Base-by-base conservation (phyloP, 139 green algal genomes). In the Desmodesmus armatus region DNA sequence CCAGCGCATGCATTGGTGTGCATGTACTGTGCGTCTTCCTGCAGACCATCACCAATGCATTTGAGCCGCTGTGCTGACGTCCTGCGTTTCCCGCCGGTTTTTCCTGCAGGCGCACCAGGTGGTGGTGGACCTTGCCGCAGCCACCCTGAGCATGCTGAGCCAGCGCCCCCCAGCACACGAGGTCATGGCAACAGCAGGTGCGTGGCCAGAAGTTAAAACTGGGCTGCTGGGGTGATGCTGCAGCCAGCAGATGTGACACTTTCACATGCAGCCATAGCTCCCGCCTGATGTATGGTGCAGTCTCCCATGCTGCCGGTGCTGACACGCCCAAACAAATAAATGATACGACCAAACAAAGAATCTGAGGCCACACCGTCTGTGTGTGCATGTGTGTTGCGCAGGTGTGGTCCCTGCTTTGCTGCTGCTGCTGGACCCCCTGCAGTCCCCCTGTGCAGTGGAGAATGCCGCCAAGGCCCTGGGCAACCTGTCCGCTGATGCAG, bases 391-490 rank as follows among this genome's bases (percentile, higher is more conserved):
- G n/a, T n/a, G n/a, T n/a, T n/a, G n/a, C n/a, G n/a, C n/a, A n/a
- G n/a, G n/a, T n/a, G 60, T 55, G 15, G 55, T 87, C 37, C 82
- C 71, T 65, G 58, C 71, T 3, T 71, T 87, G 53, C 47, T 87
- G 41, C 51, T 43, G 58, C 72, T 82, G 27, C 72, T 82, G 41
- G 41, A 73, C 71, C 82, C 82, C 2, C 9, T 72, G 40, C 58
- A 77, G 27, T 76, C 37, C 82, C 3, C 55, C 3, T 63, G 40
- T 58, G 72, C 72, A 37, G 82, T 67, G 2, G 82, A 80, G 21
- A 75, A 87, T n/a, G 82, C 82, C 39, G 82, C 82, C 53, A 77
- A 66, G 47, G 71, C 82, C 35, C 82, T 87, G n/a, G 82, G 82
- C 82, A 82, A 75, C 40, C 40, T 87, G 71, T 70, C 71, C 47